Evolutionary conservation across 1,284 basidiomycete species (phyloP).

Genomic region (Xanthoconium separans): DNA sequence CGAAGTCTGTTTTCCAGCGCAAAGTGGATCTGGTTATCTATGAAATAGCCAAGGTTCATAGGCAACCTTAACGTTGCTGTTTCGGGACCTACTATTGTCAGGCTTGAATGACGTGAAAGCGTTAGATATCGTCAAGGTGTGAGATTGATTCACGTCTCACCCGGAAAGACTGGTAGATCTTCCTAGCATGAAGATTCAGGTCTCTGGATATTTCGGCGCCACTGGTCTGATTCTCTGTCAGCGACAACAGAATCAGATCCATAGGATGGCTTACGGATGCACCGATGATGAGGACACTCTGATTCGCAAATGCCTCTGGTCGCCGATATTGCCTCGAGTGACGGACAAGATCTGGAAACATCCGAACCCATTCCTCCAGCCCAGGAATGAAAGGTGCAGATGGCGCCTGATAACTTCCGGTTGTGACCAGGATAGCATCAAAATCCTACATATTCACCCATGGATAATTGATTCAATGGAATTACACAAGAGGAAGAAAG

Average conservation of each 20-base stretch:
- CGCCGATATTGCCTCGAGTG: slow-evolving; percentile 48
- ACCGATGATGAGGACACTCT: slow-evolving; percentile 49
- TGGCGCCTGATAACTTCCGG: slow-evolving; percentile 15
- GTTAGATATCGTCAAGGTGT: not conserved
- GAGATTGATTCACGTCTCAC: slow-evolving; percentile 2
- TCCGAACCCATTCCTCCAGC: slow-evolving; percentile 33
- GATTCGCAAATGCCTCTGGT: slow-evolving; percentile 38
- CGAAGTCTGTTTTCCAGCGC: not conserved
- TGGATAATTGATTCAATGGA: not conserved
- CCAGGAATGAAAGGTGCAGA: slow-evolving; percentile 16
- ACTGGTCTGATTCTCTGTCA: slow-evolving; percentile 8
- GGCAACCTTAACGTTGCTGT: not conserved
- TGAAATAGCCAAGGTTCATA: not conserved
- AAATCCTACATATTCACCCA: slow-evolving; percentile 9
- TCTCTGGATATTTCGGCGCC: slow-evolving; percentile 19
- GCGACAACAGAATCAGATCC: not conserved
- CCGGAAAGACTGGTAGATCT: slow-evolving; percentile 15
- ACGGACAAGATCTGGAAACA: slow-evolving; percentile 36
- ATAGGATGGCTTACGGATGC: slow-evolving; percentile 20
- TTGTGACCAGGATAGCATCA: slow-evolving; percentile 19
- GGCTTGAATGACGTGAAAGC: not conserved
- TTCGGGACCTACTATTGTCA: slow-evolving; percentile 1
- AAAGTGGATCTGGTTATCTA: slow-evolving; percentile 1
- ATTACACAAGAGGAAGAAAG: not conserved
- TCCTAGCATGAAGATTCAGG: slow-evolving; percentile 7